Conservation (phyloP, 2,329 filamentous ascomycete species). For the Cadophora luteo-olivacea region DNA sequence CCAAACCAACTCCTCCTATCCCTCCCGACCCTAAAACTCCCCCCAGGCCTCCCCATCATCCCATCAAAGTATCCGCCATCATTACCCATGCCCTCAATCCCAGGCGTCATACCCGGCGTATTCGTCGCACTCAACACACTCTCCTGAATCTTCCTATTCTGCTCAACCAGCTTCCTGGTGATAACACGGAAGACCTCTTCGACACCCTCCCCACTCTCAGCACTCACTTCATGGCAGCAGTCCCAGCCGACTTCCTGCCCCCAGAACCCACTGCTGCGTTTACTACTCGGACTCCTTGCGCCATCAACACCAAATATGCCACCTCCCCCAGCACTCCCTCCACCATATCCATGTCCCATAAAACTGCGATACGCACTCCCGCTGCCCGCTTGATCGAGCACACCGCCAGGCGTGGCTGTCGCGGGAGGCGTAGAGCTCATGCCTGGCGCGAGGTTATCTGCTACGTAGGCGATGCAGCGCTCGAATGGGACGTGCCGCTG, state of each 20-base stretch:
- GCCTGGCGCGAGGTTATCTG: constrained; percentile 83
- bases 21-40: constrained; percentile 66
- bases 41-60: constrained; percentile 50
- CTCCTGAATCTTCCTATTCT: constrained; percentile 62
- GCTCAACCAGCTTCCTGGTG: constrained; percentile 83
- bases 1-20: constrained; percentile 73
- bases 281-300: constrained; percentile 65
- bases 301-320: constrained; percentile 49
- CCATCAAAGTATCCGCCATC: constrained; percentile 54
- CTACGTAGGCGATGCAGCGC: constrained; percentile 93
- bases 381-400: constrained; percentile 21
- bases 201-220: constrained; percentile 92
- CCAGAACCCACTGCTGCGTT: constrained; percentile 81
- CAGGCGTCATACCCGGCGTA: constrained; percentile 50
- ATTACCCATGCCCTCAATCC: constrained; percentile 41
- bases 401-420: constrained; percentile 55
- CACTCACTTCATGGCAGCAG: constrained; percentile 95
- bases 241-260: constrained; percentile 95
- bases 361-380: constrained; percentile 23
- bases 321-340: constrained; percentile 30
- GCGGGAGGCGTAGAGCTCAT: constrained; percentile 71
- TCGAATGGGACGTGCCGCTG: constrained; percentile 90
- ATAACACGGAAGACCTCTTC: constrained; percentile 95
- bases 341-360: constrained; percentile 18
- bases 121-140: constrained; percentile 53